A percentile compares a stretch with the other conserved stretches of the same genome.
These are phyloP conservation scores for Penicillium parvum DNA, from an alignment of 495 filamentous ascomycete species.

Conservation along the genomic window DNA sequence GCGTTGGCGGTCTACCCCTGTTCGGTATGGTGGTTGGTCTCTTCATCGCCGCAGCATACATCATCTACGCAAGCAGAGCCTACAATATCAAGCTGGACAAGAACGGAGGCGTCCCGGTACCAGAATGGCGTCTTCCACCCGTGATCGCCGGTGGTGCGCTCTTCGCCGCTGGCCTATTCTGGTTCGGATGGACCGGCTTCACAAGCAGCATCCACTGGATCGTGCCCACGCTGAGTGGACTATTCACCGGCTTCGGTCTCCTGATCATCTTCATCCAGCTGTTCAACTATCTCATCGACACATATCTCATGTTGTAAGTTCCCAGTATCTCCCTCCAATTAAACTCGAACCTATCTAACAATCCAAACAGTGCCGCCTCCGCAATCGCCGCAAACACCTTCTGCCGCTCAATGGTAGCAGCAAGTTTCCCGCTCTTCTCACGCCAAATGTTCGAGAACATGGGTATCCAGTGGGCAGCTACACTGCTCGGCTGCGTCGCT, in stretches of 20 bases:
- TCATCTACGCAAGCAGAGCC: constrained; percentile 17
- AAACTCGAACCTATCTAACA: neutral
- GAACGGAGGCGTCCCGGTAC: constrained; percentile 69
- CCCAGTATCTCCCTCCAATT: neutral
- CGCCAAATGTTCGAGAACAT: constrained; percentile 74
- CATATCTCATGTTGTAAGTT: constrained; percentile 80
- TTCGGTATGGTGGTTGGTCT: constrained; percentile 44
- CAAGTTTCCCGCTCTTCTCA: constrained; percentile 76
- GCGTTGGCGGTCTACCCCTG: constrained; percentile 36
- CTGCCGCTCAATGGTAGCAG: constrained; percentile 69
- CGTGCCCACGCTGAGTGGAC: constrained; percentile 70
- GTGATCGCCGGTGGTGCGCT: constrained; percentile 71
- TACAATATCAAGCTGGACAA: constrained; percentile 61
- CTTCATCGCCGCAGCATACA: constrained; percentile 31
- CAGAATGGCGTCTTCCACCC: constrained; percentile 81
- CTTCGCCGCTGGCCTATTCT: constrained; percentile 76
- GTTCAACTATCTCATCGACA: constrained; percentile 83
- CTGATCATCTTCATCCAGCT: constrained; percentile 80
- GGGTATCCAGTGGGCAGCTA: constrained; percentile 73
- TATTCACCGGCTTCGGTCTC: constrained; percentile 58
- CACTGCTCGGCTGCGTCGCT: constrained; percentile 71
- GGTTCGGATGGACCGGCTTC: constrained; percentile 82
- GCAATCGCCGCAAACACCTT: constrained; percentile 90
- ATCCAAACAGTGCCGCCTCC: constrained; percentile 57
- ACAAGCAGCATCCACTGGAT: constrained; percentile 71